Evolutionary conservation across 306 rosid species (phyloP), one percentile per base, ranked within the genome.

Genomic region (Ormosia emarginata): DNA sequence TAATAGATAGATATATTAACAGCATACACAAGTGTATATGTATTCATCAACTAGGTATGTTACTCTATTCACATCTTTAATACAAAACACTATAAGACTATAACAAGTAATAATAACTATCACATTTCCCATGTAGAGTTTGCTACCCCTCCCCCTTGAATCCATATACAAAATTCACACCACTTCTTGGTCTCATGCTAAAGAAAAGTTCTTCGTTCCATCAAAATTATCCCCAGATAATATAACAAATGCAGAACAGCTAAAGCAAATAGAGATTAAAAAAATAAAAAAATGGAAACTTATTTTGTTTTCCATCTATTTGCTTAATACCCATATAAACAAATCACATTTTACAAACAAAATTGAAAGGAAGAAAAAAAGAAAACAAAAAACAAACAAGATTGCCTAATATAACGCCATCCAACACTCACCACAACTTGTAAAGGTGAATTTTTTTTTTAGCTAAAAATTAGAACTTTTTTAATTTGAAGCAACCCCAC

Each of bases 221-320:
- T 64, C 79, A 62, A 71, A 82, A 62, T 17, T 14, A 33, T 56
- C 55, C 47, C 62, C 18, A 30, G 17, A 71, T 24, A 39, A 39
- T 13, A 14, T 61, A 62, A 13, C 86, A 55, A 67, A 34, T 17
- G 77, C 57, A 75, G 17, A 82, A 58, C 37, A 82, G 10, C 63
- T 34, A 32, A 59, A 55, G 32, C 30, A 24, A 29, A 59, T 7
- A 34, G 7, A 46, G 12, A 29, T 15, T 3, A 4, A 7, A 55
- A 40, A 5, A 10, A n/a, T n/a, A n/a, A n/a, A 32, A 72, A 53
- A 40, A 36, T 0, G 41, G 13, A 17, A 3, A 55, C 15, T 40
- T 2, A 4, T 1, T 44, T 57, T n/a, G 63, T 17, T 18, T 53
- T 8, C 9, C 39, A 46, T 63, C 37, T 32, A 29, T 43, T 43